These are phyloP conservation scores for Tylopilus balloui DNA, from an alignment of 768 basidiomycete species.

Conservation along the genomic window DNA sequence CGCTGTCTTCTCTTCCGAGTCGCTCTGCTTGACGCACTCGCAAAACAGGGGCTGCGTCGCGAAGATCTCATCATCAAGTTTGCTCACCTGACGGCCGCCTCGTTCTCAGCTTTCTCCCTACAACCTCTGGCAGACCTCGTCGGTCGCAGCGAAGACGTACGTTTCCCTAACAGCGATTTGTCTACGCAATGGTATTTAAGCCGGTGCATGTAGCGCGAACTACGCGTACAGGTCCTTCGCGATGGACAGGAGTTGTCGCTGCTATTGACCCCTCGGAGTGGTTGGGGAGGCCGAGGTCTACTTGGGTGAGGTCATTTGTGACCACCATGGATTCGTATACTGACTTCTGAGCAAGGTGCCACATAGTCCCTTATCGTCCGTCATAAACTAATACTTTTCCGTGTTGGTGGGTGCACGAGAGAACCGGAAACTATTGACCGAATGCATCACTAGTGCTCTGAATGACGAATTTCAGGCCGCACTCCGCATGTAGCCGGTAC, in stretches of 20 bases:
- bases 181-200: not conserved
- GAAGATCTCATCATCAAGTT: conserved; percentile 75
- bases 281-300: conserved; percentile 86
- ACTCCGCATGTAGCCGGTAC: not conserved
- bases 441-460: not conserved
- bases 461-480: not conserved
- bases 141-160: conserved; percentile 70
- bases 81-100: conserved; percentile 51
- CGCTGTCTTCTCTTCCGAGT: not conserved
- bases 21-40: not conserved
- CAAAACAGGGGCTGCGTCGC: conserved; percentile 58
- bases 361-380: conserved; percentile 50
- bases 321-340: conserved; percentile 1
- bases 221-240: conserved; percentile 57
- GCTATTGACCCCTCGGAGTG: conserved; percentile 61
- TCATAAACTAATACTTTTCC: not conserved
- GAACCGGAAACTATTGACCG: not conserved
- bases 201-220: conserved; percentile 43
- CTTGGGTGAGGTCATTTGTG: conserved; percentile 56
- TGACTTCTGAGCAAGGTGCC: conserved; percentile 41
- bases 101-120: conserved; percentile 53
- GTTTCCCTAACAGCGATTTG: conserved; percentile 20
- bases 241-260: conserved; percentile 42
- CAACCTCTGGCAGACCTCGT: conserved; percentile 74
- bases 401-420: not conserved